Conservation (phyloP, 768 basidiomycete genomes). For the Pleurotus sapidus region DNA sequence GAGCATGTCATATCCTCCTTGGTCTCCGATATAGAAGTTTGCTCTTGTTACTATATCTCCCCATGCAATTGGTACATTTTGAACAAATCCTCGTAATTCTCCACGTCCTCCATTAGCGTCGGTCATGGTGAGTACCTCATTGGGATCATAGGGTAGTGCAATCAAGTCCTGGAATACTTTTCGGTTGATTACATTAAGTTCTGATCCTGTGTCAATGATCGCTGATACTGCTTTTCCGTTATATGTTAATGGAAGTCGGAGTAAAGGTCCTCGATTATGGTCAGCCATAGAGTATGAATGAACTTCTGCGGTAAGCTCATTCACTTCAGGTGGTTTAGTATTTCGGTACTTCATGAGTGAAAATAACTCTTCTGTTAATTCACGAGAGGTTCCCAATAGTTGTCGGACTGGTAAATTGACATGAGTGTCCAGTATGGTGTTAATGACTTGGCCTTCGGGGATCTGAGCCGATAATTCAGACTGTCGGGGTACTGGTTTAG, state of each 20-base stretch:
- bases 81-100: conserved; percentile 15
- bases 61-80: conserved; percentile 16
- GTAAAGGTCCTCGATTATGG: conserved; percentile 6
- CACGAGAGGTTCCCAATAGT: background rate
- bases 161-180: conserved; percentile 9
- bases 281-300: background rate
- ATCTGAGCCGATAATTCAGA: conserved; percentile 6
- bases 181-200: conserved; percentile 18
- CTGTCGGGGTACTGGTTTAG: background rate
- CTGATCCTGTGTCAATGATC: conserved; percentile 25
- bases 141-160: conserved; percentile 12
- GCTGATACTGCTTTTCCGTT: conserved; percentile 11
- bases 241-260: conserved; percentile 9
- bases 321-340: too few species aligned
- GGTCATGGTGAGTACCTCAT: conserved; percentile 10
- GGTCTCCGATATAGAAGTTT: conserved; percentile 18
- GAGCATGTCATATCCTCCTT: conserved; percentile 16
- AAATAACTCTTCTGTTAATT: background rate
- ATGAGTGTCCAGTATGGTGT: conserved; percentile 3
- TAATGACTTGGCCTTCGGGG: background rate
- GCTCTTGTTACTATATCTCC: conserved; percentile 18
- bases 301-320: too few species aligned
- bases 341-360: background rate
- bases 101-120: conserved; percentile 27
- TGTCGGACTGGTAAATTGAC: background rate